Evolutionary conservation across 441 rosid genomes (phyloP).

Genomic region (Euphorbia schlechtendalii): DNA sequence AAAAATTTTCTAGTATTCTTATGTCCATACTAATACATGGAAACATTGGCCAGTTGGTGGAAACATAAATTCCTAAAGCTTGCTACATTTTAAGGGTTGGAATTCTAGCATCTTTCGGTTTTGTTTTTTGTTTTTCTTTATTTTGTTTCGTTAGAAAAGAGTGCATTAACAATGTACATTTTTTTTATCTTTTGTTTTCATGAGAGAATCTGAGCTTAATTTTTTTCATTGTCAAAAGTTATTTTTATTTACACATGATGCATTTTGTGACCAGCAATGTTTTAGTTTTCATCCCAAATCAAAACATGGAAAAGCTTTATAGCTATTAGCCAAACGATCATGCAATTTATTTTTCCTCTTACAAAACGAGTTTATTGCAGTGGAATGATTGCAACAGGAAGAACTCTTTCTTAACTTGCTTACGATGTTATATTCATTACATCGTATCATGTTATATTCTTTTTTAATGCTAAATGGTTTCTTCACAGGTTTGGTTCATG

Average conservation of each 20-base stretch:
- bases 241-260: background rate
- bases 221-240: background rate
- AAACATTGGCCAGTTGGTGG: too few relatives aligned
- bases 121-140: too few relatives aligned
- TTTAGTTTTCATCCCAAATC: background rate
- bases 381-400: background rate
- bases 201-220: background rate
- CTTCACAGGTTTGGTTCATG: conserved; percentile 78
- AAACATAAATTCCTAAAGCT: too few relatives aligned
- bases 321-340: background rate
- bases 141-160: background rate
- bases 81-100: too few relatives aligned
- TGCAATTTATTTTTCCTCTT: background rate
- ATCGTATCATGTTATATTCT: background rate
- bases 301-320: background rate
- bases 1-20: background rate
- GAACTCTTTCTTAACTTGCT: background rate
- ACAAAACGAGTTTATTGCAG: background rate
- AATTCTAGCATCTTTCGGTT: too few relatives aligned
- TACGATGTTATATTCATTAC: background rate
- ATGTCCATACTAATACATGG: too few relatives aligned
- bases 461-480: background rate
- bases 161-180: background rate
- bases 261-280: background rate
- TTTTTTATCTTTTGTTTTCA: background rate